These are phyloP conservation scores for Oropetium thomaeum DNA, from an alignment of 176 grass and related monocot genomes.

Conservation along the genomic window DNA sequence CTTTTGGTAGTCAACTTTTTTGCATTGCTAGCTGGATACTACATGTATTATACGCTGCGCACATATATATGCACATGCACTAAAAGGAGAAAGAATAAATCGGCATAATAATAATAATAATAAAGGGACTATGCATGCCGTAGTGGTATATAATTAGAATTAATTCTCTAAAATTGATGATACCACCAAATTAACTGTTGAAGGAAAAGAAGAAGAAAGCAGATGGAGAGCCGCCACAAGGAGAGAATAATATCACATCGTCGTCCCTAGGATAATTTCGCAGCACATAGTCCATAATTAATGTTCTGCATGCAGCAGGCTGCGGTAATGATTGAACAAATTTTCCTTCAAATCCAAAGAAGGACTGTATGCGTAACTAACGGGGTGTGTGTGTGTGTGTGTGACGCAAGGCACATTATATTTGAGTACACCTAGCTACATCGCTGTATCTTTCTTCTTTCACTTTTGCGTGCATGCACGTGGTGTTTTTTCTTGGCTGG, in stretches of 20 bases:
- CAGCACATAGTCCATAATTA: background rate
- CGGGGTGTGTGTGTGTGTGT: too few species aligned
- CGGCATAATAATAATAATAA: too few species aligned
- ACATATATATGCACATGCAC: slow-evolving; percentile 15
- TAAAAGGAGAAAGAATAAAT: background rate
- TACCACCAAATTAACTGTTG: too few species aligned
- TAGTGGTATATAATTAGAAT: too few species aligned
- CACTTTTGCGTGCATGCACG: background rate
- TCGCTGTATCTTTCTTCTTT: background rate
- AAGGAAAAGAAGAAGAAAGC: background rate
- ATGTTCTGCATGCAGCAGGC: slow-evolving; percentile 18
- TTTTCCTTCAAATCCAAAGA: too few species aligned
- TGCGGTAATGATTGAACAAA: slow-evolving; percentile 28
- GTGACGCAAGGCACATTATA: too few species aligned
- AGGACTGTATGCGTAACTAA: too few species aligned
- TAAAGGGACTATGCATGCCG: too few species aligned
- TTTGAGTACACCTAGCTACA: background rate
- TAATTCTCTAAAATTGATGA: too few species aligned
- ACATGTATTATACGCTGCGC: too few species aligned
- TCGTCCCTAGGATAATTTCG: slow-evolving; percentile 1
- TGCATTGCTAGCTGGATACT: background rate
- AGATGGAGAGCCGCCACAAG: background rate
- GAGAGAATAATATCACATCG: background rate
- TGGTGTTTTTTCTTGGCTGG: background rate
- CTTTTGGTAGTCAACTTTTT: slow-evolving; percentile 12